A percentile compares a stretch with the other conserved stretches of the same genome.
These are phyloP conservation scores for Teratosphaeria zuluensis DNA, from an alignment of 2,329 filamentous ascomycete genomes.

Conservation along the genomic window DNA sequence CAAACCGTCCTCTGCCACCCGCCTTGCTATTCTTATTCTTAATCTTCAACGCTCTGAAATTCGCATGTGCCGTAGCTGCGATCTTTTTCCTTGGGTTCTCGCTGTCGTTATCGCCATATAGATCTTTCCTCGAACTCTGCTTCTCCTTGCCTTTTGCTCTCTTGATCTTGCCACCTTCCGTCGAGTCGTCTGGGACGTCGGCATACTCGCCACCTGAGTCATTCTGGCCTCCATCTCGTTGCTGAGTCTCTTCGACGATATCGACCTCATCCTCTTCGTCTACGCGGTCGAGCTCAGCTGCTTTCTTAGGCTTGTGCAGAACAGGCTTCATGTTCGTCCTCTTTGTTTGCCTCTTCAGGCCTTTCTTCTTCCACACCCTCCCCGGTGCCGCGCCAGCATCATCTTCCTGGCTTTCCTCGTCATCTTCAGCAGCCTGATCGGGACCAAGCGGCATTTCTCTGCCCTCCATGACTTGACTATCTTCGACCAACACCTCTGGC, in stretches of 20 bases:
- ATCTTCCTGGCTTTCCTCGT: constrained; percentile 36
- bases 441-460: constrained; percentile 35
- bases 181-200: not conserved
- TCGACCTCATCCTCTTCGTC: constrained; percentile 6
- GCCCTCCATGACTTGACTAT: constrained; percentile 28
- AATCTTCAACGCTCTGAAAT: constrained; percentile 41
- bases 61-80: constrained; percentile 38
- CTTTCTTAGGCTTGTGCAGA: constrained; percentile 22
- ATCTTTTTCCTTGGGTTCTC: constrained; percentile 27
- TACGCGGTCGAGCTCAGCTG: constrained; percentile 8
- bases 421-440: constrained; percentile 44
- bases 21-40: constrained; percentile 38
- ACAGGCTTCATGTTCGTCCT: constrained; percentile 46
- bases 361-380: constrained; percentile 70
- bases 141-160: not conserved
- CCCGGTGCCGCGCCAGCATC: constrained; percentile 42
- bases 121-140: not conserved
- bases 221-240: not conserved
- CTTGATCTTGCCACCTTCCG: not conserved
- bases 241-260: constrained; percentile 1
- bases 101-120: not conserved
- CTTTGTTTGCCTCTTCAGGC: constrained; percentile 68
- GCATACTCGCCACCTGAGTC: not conserved
- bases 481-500: constrained; percentile 29
- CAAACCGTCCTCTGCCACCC: constrained; percentile 28